Conservation (phyloP, 2,329 filamentous ascomycete genomes). For the Dryadomyces sulphureus region DNA sequence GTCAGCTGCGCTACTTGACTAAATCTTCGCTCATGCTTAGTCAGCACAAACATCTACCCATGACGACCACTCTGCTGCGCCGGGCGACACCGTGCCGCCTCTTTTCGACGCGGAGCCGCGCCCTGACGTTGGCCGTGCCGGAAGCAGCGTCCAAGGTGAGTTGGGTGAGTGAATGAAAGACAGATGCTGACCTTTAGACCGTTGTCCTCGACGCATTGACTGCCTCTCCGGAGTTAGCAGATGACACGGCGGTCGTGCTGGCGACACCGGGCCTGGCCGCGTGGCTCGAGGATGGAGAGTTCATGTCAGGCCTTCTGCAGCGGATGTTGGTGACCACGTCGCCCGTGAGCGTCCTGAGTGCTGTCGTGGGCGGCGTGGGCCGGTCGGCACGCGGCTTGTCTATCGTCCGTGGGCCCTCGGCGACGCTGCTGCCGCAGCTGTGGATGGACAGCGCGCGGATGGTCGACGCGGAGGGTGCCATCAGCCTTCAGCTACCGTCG, state of each 20-base stretch:
- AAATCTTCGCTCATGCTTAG: no score
- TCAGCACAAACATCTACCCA: no score
- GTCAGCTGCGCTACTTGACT: no score
- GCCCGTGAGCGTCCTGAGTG: slow-evolving; percentile 34
- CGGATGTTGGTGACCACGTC: slow-evolving; percentile 8
- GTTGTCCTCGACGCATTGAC: slow-evolving; percentile 7
- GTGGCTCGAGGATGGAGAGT: slow-evolving; percentile 28
- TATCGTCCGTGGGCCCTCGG: slow-evolving; percentile 28
- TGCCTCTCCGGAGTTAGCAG: slow-evolving; percentile 9
- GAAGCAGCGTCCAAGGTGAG: slow-evolving; percentile 8
- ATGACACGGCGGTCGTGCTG: slow-evolving; percentile 31
- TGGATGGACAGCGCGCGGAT: slow-evolving; percentile 17
- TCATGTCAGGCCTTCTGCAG: slow-evolving; percentile 19
- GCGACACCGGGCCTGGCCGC: slow-evolving; percentile 32
- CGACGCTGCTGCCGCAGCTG: slow-evolving; percentile 28
- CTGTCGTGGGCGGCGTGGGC: slow-evolving; percentile 40
- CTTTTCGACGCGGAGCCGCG: slow-evolving; percentile 5
- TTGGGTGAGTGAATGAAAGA: no score
- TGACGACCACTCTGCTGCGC: no score
- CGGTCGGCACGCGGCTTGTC: slow-evolving; percentile 30
- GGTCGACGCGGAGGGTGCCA: slow-evolving; percentile 23
- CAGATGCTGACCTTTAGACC: slow-evolving; percentile 3
- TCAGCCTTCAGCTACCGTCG: slow-evolving; percentile 25
- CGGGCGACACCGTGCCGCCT: no score
- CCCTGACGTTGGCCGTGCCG: slow-evolving; percentile 9